Evolutionary conservation across 306 rosid genomes (phyloP), one percentile per base, ranked within the genome.

Genomic region (Rosa lucieae): DNA sequence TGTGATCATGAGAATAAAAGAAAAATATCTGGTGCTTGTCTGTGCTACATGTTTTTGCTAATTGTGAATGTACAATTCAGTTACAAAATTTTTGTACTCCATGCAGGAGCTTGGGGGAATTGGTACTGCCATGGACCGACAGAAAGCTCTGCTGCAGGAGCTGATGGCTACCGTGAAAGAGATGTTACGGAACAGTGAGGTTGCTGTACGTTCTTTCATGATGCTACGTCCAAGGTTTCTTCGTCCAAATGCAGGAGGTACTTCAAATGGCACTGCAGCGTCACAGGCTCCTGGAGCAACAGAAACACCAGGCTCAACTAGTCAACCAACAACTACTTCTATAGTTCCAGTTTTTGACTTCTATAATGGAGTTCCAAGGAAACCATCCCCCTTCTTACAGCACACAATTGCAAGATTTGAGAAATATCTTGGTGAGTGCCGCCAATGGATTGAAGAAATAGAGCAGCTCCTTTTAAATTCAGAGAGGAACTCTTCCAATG

Each of bases 61-160:
- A 48, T 43, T 32, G 42, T 72, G 70, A 56, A 56, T 75, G 35
- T 17, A 29, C 66, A 72, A 48, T 73, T 59, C 69, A 70, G 37
- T 67, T 65, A 52, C 73, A 80, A 44, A 7, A 40, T 85, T 71
- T 44, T 72, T 52, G 43, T 82, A 72, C 75, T 74, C 78, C 77
- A 39, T 40, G 70, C 80, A 96, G 99, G 99, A 96, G 82, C 98
- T 96, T 77, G 94, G 93, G n/a, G 99, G 98, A 84, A 93, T 93
- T 63, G 80, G 92, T 82, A 86, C 93, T 79, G 89, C 92, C 70
- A 88, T 93, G 94, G 99, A 91, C 66, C 89, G 94, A 15, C 97
- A 96, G 79, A 96, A 91, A 86, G 77, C 89, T 59, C 42, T 89
- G 78, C 84, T 93, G 78, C 94, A 83, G 35, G 94, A 91, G 84